Conservation (phyloP, 805 yeast genomes). For the Pichia paraexigua region DNA sequence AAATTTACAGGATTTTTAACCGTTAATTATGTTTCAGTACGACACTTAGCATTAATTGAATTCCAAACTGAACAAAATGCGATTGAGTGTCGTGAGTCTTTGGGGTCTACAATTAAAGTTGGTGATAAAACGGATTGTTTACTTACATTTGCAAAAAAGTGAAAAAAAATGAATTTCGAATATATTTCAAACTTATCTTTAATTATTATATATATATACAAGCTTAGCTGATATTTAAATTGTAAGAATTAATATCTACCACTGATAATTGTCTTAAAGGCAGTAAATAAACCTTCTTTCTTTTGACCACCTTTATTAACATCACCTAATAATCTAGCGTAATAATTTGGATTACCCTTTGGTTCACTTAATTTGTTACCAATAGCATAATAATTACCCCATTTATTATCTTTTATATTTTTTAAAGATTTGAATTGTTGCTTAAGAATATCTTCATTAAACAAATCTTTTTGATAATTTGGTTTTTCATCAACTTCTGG, state of each 20-base stretch:
- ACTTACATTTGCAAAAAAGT: constrained; percentile 27
- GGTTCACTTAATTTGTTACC: constrained; percentile 66
- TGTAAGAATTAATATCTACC: constrained; percentile 45
- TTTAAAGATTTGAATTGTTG: constrained; percentile 54
- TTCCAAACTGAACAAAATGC: constrained; percentile 53
- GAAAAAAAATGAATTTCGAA: background rate
- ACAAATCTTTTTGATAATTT: constrained; percentile 40
- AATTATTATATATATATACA: background rate
- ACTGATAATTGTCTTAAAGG: constrained; percentile 65
- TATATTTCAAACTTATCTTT: too few species aligned
- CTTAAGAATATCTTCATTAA: constrained; percentile 38
- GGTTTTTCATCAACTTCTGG: constrained; percentile 29
- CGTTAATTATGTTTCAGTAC: constrained; percentile 55
- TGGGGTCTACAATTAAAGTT: constrained; percentile 17
- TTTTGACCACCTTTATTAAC: constrained; percentile 53
- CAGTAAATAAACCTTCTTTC: constrained; percentile 57
- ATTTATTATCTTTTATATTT: constrained; percentile 51
- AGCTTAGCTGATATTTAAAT: constrained; percentile 5
- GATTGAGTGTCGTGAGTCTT: constrained; percentile 15
- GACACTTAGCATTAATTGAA: constrained; percentile 76
- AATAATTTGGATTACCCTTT: constrained; percentile 79
- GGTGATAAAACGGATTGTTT: constrained; percentile 15
- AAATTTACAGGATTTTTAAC: constrained; percentile 54
- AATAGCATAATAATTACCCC: constrained; percentile 53
- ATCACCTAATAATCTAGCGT: constrained; percentile 61